Percentiles rank a stretch among this genome's conserved stretches.
Evolutionary conservation across 2,329 filamentous ascomycete genomes (phyloP).

Genomic region (Colletotrichum higginsianum): DNA sequence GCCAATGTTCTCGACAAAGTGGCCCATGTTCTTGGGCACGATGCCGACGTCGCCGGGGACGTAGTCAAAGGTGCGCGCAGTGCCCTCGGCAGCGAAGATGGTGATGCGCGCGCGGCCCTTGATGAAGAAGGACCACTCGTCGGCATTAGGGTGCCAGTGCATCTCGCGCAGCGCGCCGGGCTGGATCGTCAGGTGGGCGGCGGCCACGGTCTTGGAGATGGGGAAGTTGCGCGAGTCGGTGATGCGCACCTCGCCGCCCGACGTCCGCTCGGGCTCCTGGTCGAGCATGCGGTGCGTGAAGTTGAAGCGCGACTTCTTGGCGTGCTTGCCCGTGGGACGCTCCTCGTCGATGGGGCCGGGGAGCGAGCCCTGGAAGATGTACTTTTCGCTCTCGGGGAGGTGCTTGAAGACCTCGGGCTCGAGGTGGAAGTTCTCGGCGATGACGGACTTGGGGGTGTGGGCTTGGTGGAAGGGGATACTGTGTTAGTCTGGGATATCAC

Average conservation of each 20-base stretch:
- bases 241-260: constrained; percentile 81
- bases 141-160: constrained; percentile 86
- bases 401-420: constrained; percentile 79
- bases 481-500: constrained; percentile 40
- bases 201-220: constrained; percentile 80
- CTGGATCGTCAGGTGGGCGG: constrained; percentile 79
- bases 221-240: constrained; percentile 83
- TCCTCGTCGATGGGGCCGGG: constrained; percentile 78
- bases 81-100: constrained; percentile 79
- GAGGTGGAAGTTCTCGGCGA: constrained; percentile 83
- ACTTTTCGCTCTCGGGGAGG: constrained; percentile 77
- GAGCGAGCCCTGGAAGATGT: constrained; percentile 81
- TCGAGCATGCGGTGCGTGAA: constrained; percentile 82
- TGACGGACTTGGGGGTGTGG: constrained; percentile 79
- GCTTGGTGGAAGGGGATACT: constrained; percentile 56
- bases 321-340: constrained; percentile 70
- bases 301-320: constrained; percentile 76
- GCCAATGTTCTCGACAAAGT: constrained; percentile 88
- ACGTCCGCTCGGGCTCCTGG: constrained; percentile 75
- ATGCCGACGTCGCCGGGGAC: constrained; percentile 82
- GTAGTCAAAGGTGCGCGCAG: constrained; percentile 83
- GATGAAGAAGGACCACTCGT: constrained; percentile 88
- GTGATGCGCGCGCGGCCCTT: constrained; percentile 80
- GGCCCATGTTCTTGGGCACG: constrained; percentile 82
- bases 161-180: constrained; percentile 83